Evolutionary conservation across 306 rosid genomes (phyloP).

Genomic region (Comarum palustre): DNA sequence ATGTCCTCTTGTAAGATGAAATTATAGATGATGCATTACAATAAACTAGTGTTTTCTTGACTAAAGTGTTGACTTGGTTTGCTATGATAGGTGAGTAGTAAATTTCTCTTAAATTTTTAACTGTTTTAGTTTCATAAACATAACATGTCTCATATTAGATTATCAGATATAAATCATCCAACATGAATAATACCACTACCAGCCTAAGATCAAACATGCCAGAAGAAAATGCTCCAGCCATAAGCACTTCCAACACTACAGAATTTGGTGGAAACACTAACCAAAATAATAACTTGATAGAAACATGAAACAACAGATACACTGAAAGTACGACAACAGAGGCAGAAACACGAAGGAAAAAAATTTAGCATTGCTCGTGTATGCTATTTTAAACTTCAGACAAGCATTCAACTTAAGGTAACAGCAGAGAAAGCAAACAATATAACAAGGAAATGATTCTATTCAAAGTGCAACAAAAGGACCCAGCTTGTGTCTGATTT

Average conservation of each 20-base stretch:
- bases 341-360: neutral
- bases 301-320: neutral
- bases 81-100: neutral
- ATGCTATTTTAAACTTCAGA: neutral
- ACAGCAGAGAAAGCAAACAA: neutral
- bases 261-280: neutral
- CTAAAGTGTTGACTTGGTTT: neutral
- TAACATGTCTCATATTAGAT: neutral
- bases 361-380: neutral
- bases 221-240: neutral
- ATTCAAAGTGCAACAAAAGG: conserved; percentile 22
- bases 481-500: conserved; percentile 21
- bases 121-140: neutral
- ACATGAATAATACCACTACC: neutral
- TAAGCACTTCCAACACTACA: neutral
- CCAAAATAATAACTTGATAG: neutral
- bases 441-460: conserved; percentile 21
- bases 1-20: too few species aligned
- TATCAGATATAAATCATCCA: neutral
- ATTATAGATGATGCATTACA: too few species aligned
- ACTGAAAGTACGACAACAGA: neutral
- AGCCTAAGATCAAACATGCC: neutral
- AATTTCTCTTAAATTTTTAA: neutral
- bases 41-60: too few species aligned
- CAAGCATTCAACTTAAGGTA: neutral